A percentile compares a stretch with the other conserved stretches of the same genome.
These are phyloP conservation scores for Lachnellula arida DNA, from an alignment of 2,329 filamentous ascomycete species.

Conservation along the genomic window DNA sequence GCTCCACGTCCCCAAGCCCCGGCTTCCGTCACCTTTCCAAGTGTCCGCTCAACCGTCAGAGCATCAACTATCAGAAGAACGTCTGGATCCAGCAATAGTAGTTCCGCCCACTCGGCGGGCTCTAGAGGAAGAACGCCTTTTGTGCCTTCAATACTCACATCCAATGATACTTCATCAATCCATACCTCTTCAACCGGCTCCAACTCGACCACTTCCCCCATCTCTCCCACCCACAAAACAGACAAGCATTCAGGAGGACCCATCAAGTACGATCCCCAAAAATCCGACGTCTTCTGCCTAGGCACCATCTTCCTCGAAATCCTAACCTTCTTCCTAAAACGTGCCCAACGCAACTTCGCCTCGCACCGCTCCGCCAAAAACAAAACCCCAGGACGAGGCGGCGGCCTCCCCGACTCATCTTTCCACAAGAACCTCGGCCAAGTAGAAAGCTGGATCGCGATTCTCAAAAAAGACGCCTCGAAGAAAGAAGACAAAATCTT, in stretches of 20 bases:
- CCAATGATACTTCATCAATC: conserved; percentile 24
- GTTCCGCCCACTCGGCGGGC: neutral
- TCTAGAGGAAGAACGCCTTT: neutral
- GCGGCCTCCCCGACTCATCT: conserved; percentile 59
- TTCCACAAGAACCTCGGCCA: conserved; percentile 69
- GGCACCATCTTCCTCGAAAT: conserved; percentile 71
- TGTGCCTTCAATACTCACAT: conserved; percentile 5
- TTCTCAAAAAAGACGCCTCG: conserved; percentile 53
- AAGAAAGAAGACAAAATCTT: conserved; percentile 44
- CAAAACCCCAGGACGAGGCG: conserved; percentile 46
- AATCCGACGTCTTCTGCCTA: conserved; percentile 68
- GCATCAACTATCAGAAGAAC: conserved; percentile 7
- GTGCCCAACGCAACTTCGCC: conserved; percentile 60
- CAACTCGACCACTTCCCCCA: neutral
- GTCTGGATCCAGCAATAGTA: conserved; percentile 25
- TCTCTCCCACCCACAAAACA: conserved; percentile 8
- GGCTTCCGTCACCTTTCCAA: conserved; percentile 28
- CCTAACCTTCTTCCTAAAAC: conserved; percentile 63
- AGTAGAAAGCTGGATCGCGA: conserved; percentile 63
- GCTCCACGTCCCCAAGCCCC: conserved; percentile 34
- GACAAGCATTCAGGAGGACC: neutral
- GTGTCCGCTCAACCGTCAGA: conserved; percentile 32
- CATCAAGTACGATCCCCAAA: conserved; percentile 46
- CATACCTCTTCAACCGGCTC: conserved; percentile 20
- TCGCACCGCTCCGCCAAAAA: conserved; percentile 63